Percentiles rank a stretch among this genome's conserved stretches.
Conservation (phyloP, 179 eudicot species). For the Gypsophila paniculata region DNA sequence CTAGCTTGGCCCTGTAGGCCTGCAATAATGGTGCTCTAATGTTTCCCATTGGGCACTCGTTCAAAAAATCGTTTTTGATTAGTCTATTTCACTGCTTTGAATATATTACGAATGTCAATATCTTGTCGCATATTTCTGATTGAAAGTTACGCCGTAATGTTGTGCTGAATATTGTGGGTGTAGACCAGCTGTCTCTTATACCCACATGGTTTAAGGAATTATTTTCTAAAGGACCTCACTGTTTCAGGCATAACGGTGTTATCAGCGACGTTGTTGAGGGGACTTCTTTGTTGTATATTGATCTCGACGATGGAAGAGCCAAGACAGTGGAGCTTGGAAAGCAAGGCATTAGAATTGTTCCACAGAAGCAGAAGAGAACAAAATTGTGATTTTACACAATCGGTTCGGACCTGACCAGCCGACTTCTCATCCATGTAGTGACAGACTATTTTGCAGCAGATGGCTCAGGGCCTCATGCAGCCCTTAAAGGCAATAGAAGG, state of each 20-base stretch:
- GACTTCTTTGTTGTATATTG: slow-evolving; percentile 53
- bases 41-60: no score
- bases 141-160: background rate
- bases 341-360: slow-evolving; percentile 79
- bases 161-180: background rate
- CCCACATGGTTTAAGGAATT: background rate
- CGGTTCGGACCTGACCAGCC: background rate
- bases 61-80: no score
- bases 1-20: no score
- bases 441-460: background rate
- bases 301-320: slow-evolving; percentile 74
- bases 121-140: background rate
- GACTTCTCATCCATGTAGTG: background rate
- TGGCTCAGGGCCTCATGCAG: background rate
- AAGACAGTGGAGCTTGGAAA: slow-evolving; percentile 69
- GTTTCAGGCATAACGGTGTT: slow-evolving; percentile 67
- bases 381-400: slow-evolving; percentile 20
- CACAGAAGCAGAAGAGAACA: slow-evolving; percentile 61
- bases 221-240: slow-evolving; percentile 7
- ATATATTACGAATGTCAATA: background rate
- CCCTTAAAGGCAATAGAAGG: background rate
- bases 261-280: slow-evolving; percentile 65
- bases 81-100: background rate
- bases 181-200: background rate
- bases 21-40: no score